Conservation (phyloP, 2,329 filamentous ascomycete species). For the Aspergillus sergii region DNA sequence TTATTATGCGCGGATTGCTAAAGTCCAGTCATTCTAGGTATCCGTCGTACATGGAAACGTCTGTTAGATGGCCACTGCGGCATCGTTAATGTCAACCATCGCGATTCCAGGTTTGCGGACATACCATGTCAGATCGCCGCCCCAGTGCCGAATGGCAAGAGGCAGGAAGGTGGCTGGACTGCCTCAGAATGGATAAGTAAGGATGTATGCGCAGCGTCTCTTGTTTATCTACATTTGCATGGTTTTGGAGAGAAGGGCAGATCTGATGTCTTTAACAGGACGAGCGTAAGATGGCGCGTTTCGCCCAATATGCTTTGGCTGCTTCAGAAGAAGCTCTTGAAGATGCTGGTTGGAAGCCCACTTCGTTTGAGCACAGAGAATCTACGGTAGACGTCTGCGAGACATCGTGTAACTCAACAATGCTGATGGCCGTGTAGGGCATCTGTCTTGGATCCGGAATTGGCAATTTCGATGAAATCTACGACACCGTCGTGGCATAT, state of each 20-base stretch:
- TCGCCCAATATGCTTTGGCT: slow-evolving; percentile 88
- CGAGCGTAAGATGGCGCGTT: slow-evolving; percentile 80
- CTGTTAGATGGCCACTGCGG: slow-evolving; percentile 80
- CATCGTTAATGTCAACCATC: slow-evolving; percentile 70
- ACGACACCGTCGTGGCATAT: slow-evolving; percentile 77
- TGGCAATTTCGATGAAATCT: slow-evolving; percentile 89
- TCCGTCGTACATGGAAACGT: slow-evolving; percentile 76
- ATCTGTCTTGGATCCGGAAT: slow-evolving; percentile 95
- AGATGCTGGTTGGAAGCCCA: slow-evolving; percentile 77
- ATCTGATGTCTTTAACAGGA: slow-evolving; percentile 47
- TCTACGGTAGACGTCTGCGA: slow-evolving; percentile 59
- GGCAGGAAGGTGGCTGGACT: slow-evolving; percentile 47
- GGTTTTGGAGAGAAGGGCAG: background rate
- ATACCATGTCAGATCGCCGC: slow-evolving; percentile 86
- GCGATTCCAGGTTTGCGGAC: slow-evolving; percentile 66
- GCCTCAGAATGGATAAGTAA: slow-evolving; percentile 48
- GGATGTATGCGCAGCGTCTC: slow-evolving; percentile 34
- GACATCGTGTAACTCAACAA: background rate
- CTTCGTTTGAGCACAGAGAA: slow-evolving; percentile 64
- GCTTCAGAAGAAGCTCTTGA: slow-evolving; percentile 82
- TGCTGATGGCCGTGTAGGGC: slow-evolving; percentile 54
- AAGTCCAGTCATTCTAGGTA: slow-evolving; percentile 49
- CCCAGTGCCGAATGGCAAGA: slow-evolving; percentile 66
- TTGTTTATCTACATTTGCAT: background rate
- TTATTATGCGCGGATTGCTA: slow-evolving; percentile 7